phyloP scores from a whole-genome alignment of 2,329 filamentous ascomycete species.

The Curvularia hawaiiensis region DNA sequence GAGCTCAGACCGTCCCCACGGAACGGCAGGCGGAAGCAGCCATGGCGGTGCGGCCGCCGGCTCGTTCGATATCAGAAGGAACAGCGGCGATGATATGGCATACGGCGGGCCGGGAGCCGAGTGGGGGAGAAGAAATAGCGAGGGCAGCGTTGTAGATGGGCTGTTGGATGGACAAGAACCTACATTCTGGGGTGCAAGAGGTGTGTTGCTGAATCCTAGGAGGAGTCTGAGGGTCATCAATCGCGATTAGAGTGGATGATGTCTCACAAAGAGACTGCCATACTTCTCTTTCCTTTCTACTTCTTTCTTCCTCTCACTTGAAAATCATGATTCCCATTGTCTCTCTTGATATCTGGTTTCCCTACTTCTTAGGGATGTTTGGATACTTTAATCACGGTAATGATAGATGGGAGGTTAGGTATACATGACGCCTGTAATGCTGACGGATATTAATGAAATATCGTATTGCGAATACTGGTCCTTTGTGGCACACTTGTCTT shows the following conservation, averaged over 20 bases:
- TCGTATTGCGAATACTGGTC: not conserved
- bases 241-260: slow-evolving; percentile 47
- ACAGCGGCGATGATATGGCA: slow-evolving; percentile 20
- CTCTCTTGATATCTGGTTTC: not conserved
- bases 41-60: slow-evolving; percentile 24
- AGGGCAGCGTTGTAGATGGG: slow-evolving; percentile 61
- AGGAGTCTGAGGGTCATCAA: slow-evolving; percentile 74
- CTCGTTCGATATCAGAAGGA: slow-evolving; percentile 25
- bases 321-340: not conserved
- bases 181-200: slow-evolving; percentile 66
- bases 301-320: not conserved
- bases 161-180: slow-evolving; percentile 68
- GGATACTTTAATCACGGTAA: not conserved
- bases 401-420: not conserved
- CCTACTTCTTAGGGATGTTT: not conserved
- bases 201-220: slow-evolving; percentile 69
- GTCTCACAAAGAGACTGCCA: not conserved
- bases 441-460: not conserved
- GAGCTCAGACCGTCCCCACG: slow-evolving; percentile 30
- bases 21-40: slow-evolving; percentile 22
- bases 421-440: not conserved
- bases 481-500: not conserved
- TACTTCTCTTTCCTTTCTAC: not conserved
- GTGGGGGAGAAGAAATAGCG: slow-evolving; percentile 47
- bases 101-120: slow-evolving; percentile 30